phyloP scores from a whole-genome alignment of 2,329 filamentous ascomycete genomes.

The Cercospora sojina region DNA sequence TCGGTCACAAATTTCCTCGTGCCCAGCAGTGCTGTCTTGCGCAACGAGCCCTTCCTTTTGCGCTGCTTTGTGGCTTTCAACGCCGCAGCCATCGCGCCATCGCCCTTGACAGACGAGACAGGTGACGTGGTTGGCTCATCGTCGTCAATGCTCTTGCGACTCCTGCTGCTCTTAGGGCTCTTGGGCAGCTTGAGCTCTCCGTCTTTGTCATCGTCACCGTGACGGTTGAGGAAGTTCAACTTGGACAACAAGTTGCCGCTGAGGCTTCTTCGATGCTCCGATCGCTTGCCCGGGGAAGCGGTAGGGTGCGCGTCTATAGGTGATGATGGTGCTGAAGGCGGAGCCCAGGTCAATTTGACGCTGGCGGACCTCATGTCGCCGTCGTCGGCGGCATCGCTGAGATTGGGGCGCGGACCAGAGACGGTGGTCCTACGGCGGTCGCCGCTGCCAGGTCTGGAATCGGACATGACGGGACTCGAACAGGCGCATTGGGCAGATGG shows the following conservation, averaged over 20 bases:
- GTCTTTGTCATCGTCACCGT: slow-evolving; percentile 39
- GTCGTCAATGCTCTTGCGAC: slow-evolving; percentile 36
- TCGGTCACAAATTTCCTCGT: slow-evolving; percentile 60
- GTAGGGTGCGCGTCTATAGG: slow-evolving; percentile 25
- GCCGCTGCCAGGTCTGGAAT: slow-evolving; percentile 22
- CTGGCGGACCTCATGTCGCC: slow-evolving; percentile 18
- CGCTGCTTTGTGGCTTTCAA: slow-evolving; percentile 51
- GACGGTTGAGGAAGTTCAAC: slow-evolving; percentile 65
- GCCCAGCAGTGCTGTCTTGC: slow-evolving; percentile 81
- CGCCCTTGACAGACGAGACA: slow-evolving; percentile 30
- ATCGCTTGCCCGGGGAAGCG: slow-evolving; percentile 14
- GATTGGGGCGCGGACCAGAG: slow-evolving; percentile 22
- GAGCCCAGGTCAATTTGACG: slow-evolving; percentile 34
- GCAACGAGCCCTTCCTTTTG: slow-evolving; percentile 76
- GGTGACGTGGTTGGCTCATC: slow-evolving; percentile 29
- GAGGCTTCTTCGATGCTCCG: slow-evolving; percentile 53
- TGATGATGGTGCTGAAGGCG: slow-evolving; percentile 28
- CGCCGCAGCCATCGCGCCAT: slow-evolving; percentile 28
- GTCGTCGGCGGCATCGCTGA: slow-evolving; percentile 18
- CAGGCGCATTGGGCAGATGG: slow-evolving; percentile 23
- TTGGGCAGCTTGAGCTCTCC: slow-evolving; percentile 35
- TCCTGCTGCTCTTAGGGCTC: slow-evolving; percentile 30
- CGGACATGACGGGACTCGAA: slow-evolving; percentile 4
- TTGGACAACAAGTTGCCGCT: slow-evolving; percentile 67
- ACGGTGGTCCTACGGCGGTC: slow-evolving; percentile 28